Conservation (phyloP, 2,329 filamentous ascomycete species). For the Immersiporthe knoxdaviesiana region DNA sequence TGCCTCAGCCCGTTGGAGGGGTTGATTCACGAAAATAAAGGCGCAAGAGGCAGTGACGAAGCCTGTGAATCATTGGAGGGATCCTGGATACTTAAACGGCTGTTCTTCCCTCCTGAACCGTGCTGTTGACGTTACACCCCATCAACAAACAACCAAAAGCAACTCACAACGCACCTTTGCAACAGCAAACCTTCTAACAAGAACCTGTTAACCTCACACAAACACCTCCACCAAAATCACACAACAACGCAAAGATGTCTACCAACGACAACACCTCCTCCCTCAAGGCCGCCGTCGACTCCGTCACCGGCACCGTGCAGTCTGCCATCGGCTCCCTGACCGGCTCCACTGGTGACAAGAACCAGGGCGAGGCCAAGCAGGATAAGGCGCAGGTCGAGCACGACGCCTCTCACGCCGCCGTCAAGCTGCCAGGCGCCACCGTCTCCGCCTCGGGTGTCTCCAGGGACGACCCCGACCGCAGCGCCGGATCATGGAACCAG, state of each 20-base stretch:
- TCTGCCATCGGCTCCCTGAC: constrained; percentile 72
- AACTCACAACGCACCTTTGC: background rate
- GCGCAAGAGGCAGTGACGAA: background rate
- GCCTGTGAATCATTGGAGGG: background rate
- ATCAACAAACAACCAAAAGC: constrained; percentile 15
- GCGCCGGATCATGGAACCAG: constrained; percentile 80
- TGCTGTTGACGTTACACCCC: background rate
- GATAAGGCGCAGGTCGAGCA: constrained; percentile 68
- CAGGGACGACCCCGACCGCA: constrained; percentile 73
- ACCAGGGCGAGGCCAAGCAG: constrained; percentile 67
- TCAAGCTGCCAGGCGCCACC: constrained; percentile 73
- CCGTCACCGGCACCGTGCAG: constrained; percentile 73
- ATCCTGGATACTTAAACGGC: constrained; percentile 4
- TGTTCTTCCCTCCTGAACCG: background rate
- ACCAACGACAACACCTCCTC: constrained; percentile 66
- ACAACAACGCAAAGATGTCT: constrained; percentile 42
- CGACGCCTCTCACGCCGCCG: constrained; percentile 73
- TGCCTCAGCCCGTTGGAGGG: background rate
- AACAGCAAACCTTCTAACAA: constrained; percentile 28
- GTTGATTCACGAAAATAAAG: background rate
- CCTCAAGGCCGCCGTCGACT: constrained; percentile 76
- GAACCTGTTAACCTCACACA: background rate
- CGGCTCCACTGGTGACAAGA: constrained; percentile 70
- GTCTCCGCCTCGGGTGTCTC: constrained; percentile 72
- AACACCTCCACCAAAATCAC: constrained; percentile 33